Percentiles rank a stretch among this genome's conserved stretches.
Conservation (phyloP, 2,329 filamentous ascomycete genomes). For the Aspergillus sp. region DNA sequence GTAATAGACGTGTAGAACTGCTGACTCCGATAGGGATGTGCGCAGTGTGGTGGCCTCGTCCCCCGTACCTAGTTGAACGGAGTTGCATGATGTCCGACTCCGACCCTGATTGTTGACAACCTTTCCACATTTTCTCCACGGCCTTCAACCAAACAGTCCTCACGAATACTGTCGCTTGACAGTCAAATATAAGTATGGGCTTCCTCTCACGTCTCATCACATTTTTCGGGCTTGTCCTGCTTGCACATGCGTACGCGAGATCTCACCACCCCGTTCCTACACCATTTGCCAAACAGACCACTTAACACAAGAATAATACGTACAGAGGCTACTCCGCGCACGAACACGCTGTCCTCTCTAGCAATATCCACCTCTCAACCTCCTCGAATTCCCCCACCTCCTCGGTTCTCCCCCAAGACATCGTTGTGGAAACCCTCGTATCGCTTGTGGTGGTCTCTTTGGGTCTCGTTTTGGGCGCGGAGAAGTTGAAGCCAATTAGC, state of each 20-base stretch:
- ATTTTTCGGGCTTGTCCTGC: conserved; percentile 64
- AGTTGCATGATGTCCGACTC: conserved; percentile 8
- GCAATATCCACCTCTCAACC: conserved; percentile 41
- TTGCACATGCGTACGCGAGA: conserved; percentile 72
- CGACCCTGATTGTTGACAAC: not conserved
- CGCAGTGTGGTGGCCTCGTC: not conserved
- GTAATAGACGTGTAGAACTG: not conserved
- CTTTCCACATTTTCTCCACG: not conserved
- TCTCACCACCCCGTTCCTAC: not conserved
- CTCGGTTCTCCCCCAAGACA: conserved; percentile 66
- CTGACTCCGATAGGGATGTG: not conserved
- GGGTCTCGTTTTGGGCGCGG: conserved; percentile 71
- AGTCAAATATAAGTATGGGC: conserved; percentile 48
- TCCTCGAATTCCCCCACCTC: conserved; percentile 20
- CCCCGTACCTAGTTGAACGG: not conserved
- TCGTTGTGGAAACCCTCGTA: conserved; percentile 74
- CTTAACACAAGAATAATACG: not conserved
- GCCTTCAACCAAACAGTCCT: not conserved
- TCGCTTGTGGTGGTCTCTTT: conserved; percentile 73
- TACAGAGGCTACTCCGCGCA: conserved; percentile 89
- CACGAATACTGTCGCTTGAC: not conserved
- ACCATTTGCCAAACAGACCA: not conserved
- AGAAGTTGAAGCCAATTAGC: conserved; percentile 75
- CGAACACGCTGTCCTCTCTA: conserved; percentile 72
- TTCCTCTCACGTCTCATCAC: conserved; percentile 65